Evolutionary conservation across 2,329 filamentous ascomycete genomes (phyloP), one percentile per base, ranked within the genome.

Genomic region (Colletotrichum tabaci): DNA sequence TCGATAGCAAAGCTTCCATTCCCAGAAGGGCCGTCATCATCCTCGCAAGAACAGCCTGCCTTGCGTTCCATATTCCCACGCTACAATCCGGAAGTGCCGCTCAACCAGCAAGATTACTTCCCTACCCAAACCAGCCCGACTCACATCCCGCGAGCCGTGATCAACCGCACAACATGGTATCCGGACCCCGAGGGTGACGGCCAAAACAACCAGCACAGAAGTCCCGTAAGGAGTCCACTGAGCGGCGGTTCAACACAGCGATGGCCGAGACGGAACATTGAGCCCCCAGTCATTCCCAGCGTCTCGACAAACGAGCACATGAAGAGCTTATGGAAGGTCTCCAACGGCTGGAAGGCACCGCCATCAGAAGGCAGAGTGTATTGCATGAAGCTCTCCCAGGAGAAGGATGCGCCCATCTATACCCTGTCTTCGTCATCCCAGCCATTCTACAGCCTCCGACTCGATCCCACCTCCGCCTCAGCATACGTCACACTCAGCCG

Each of bases 41-140:
- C 79, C 55, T 62, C 71, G 7, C 66, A 61, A 42, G 55, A 69
- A 42, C 72, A 62, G 80, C 85, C 40, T 7, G 83, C 87, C 0
- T 86, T 93, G 76, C 87, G 89, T 42, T 95, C 93, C 30, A 94
- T 95, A 76, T 95, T 95, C 76, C 93, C 93, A 9, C 87, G 88
- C 40, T 95, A 94, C 78, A 91, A 95, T 76, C 91, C 90, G 3
- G 87, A 87, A 1, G 78, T 94, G 30, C 85, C 92, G 6, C 86
- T 94, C 3, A 86, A 90, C 66, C 88, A 90, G 68, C 93, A 95
- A 77, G 82, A 89, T 57, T 95, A 95, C 81, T 92, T 88, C 60
- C 92, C 93, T 2, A 91, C 89, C 0, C 89, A 92, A 77, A 82
- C 87, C 66, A 90, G 88, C 71, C 91, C 92, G 15, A 88, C 88